These are phyloP conservation scores for Penicillium sumatraense DNA, from an alignment of 2,329 filamentous ascomycete species.

Conservation along the genomic window DNA sequence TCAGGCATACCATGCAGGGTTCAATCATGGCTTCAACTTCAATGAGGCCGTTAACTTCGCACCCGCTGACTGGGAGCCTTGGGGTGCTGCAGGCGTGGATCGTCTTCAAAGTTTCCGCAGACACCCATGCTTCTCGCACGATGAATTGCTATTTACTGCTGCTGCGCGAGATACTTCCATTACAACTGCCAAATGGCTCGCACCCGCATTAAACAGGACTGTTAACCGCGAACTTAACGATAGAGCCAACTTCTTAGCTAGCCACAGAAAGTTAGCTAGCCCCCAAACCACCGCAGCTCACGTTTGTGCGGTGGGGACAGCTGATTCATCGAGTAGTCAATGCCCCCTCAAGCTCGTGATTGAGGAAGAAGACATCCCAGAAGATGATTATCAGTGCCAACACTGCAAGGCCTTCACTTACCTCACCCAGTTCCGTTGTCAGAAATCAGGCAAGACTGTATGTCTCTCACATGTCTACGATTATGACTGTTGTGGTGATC, in stretches of 20 bases:
- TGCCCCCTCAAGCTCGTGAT: constrained; percentile 68
- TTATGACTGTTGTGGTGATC: constrained; percentile 76
- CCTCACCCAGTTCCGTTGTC: constrained; percentile 86
- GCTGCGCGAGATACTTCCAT: constrained; percentile 80
- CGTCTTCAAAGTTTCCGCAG: constrained; percentile 84
- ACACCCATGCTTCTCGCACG: constrained; percentile 96
- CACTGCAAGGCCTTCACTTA: constrained; percentile 94
- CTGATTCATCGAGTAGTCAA: constrained; percentile 45
- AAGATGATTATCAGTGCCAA: constrained; percentile 90
- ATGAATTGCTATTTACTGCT: constrained; percentile 90
- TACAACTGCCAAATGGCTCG: constrained; percentile 92
- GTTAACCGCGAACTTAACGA: constrained; percentile 72
- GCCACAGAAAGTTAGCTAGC: constrained; percentile 64
- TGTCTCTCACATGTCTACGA: constrained; percentile 82
- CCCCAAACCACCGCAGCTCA: constrained; percentile 63
- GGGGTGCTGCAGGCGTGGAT: constrained; percentile 82
- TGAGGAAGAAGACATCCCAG: constrained; percentile 75
- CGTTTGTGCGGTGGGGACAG: constrained; percentile 56
- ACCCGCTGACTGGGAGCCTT: constrained; percentile 92
- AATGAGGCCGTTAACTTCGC: constrained; percentile 99
- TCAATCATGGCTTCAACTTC: constrained; percentile 98
- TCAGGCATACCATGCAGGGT: constrained; percentile 95
- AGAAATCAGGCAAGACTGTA: constrained; percentile 77
- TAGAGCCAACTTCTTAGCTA: constrained; percentile 69
- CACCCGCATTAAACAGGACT: constrained; percentile 81